Percentiles rank a stretch among this genome's conserved stretches.
Evolutionary conservation across 352 stramenopile genomes (phyloP).

Genomic region (Phytophthora rubi): DNA sequence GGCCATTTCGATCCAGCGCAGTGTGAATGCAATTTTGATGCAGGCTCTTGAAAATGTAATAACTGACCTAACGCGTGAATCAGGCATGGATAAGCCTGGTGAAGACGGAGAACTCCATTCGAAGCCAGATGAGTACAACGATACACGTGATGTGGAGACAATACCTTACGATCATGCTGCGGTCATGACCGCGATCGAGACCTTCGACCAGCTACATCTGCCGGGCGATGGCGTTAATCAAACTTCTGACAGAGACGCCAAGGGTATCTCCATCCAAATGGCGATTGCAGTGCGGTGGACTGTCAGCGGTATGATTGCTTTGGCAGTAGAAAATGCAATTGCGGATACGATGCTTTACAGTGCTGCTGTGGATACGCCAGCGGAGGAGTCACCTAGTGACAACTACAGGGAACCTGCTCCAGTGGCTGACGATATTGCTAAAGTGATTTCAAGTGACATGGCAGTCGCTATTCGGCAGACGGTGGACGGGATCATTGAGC

Average conservation of each 20-base stretch:
- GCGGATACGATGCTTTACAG: slow-evolving; percentile 10
- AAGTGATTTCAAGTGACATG: slow-evolving; percentile 35
- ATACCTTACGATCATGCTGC: slow-evolving; percentile 25
- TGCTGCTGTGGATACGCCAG: neutral
- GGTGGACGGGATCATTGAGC: slow-evolving; percentile 41
- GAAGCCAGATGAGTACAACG: neutral
- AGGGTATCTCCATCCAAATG: slow-evolving; percentile 45
- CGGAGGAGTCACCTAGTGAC: neutral
- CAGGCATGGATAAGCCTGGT: neutral
- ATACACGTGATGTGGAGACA: slow-evolving; percentile 5
- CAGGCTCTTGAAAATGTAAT: slow-evolving; percentile 38
- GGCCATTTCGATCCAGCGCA: slow-evolving; percentile 40
- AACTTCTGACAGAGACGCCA: slow-evolving; percentile 5
- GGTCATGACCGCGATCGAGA: slow-evolving; percentile 28
- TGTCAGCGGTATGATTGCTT: slow-evolving; percentile 49
- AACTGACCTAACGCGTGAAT: slow-evolving; percentile 21
- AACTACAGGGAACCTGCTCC: neutral
- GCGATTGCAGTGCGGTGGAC: slow-evolving; percentile 53
- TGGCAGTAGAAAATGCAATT: slow-evolving; percentile 47
- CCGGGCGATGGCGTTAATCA: slow-evolving; percentile 19
- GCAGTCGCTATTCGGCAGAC: slow-evolving; percentile 36
- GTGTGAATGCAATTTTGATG: slow-evolving; percentile 41
- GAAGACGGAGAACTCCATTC: slow-evolving; percentile 1
- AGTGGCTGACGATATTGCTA: slow-evolving; percentile 1
- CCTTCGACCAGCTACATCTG: slow-evolving; percentile 17